A percentile compares a stretch with the other conserved stretches of the same genome.
Conservation (phyloP, 805 yeast species). For the Kluyveromyces aestuarii region DNA sequence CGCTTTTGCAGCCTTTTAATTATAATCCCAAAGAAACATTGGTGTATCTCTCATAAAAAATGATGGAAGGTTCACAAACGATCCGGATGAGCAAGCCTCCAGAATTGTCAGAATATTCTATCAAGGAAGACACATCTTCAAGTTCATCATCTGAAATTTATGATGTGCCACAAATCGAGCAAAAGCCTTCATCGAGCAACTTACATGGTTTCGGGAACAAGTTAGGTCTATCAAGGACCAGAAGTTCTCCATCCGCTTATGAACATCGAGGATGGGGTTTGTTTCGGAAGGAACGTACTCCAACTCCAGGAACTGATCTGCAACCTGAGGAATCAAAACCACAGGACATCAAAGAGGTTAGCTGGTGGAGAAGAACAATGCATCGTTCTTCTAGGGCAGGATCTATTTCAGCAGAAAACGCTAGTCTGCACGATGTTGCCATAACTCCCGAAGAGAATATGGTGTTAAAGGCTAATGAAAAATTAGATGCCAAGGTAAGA, state of each 20-base stretch:
- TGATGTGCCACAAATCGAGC: not conserved
- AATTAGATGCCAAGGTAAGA: not conserved
- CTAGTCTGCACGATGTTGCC: not conserved
- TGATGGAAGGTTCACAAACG: conserved; percentile 1
- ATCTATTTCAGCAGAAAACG: not conserved
- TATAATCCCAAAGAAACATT: not conserved
- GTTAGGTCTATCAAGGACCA: not conserved
- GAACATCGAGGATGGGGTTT: not conserved
- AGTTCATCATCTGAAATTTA: not conserved
- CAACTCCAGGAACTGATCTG: not conserved
- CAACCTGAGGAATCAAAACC: not conserved
- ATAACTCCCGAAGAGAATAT: not conserved
- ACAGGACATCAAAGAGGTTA: not conserved
- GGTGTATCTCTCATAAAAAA: not conserved
- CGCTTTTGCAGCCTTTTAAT: not conserved
- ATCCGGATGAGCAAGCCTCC: conserved; percentile 2
- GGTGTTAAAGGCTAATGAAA: conserved; percentile 1
- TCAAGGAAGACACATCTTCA: not conserved
- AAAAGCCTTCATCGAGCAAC: not conserved
- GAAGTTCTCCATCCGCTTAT: not conserved
- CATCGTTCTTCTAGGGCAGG: not conserved
- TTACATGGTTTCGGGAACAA: not conserved
- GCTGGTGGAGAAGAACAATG: not conserved
- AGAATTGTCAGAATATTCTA: conserved; percentile 1
- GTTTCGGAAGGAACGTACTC: not conserved